These are phyloP conservation scores for Stellera chamaejasme DNA, from an alignment of 345 rosid genomes.

Conservation along the genomic window DNA sequence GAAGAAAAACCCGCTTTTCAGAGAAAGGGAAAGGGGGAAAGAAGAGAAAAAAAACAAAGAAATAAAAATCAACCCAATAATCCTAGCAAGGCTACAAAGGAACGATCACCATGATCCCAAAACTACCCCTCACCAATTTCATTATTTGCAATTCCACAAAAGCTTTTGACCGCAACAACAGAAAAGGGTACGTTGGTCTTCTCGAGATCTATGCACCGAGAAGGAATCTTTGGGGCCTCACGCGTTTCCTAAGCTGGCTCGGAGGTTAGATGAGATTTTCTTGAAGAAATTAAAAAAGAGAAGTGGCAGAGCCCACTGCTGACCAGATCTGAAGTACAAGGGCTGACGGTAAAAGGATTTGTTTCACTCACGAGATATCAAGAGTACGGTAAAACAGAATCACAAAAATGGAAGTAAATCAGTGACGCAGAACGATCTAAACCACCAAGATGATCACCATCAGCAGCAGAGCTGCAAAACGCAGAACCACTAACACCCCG, in stretches of 20 bases:
- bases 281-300: neutral
- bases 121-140: slow-evolving; percentile 3
- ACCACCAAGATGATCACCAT: no score
- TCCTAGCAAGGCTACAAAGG: no score
- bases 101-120: neutral
- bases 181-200: slow-evolving; percentile 18
- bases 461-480: no score
- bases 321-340: slow-evolving; percentile 25
- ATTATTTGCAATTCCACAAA: neutral
- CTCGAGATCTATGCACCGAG: slow-evolving; percentile 34
- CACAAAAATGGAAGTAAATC: neutral
- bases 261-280: neutral
- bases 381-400: neutral
- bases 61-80: no score
- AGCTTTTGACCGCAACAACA: no score
- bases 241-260: slow-evolving; percentile 15
- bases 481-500: no score
- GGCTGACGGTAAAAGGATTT: slow-evolving; percentile 8
- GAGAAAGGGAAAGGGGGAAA: no score
- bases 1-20: neutral
- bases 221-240: slow-evolving; percentile 23
- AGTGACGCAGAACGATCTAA: no score
- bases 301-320: slow-evolving; percentile 9
- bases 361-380: neutral
- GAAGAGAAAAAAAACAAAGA: no score